Percentiles rank a stretch among this genome's conserved stretches.
Conservation (phyloP, 139 green algal genomes). For the Closterium sp. region DNA sequence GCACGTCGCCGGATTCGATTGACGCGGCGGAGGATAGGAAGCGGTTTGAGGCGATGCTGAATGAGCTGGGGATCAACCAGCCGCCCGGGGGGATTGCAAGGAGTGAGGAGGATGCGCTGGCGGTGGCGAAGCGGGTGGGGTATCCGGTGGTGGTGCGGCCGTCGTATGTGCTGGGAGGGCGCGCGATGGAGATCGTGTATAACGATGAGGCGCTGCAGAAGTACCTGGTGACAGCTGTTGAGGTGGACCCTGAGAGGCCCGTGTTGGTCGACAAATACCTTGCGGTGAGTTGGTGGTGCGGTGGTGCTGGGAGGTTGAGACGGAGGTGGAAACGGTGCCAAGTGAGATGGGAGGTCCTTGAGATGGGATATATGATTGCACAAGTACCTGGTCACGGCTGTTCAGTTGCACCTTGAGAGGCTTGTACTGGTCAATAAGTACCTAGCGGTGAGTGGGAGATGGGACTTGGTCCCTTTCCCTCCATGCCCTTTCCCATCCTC, state of each 20-base stretch:
- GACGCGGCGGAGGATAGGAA: conserved; percentile 96
- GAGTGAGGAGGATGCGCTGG: conserved; percentile 76
- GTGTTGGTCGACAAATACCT: conserved; percentile 98
- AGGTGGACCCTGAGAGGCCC: conserved; percentile 85
- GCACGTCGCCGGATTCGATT: conserved; percentile 90
- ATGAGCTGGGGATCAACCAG: conserved; percentile 85
- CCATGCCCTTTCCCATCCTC: too few relatives aligned
- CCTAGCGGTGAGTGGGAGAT: too few relatives aligned
- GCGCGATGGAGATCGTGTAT: conserved; percentile 98
- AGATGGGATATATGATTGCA: too few relatives aligned
- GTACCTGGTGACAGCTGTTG: conserved; percentile 54
- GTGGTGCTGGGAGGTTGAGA: too few relatives aligned
- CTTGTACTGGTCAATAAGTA: too few relatives aligned
- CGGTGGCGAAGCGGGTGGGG: conserved; percentile 75
- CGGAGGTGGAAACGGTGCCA: too few relatives aligned
- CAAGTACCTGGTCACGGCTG: too few relatives aligned
- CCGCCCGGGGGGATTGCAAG: conserved; percentile 60
- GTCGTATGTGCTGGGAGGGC: conserved; percentile 94
- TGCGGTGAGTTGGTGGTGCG: background rate
- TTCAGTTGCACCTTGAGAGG: too few relatives aligned
- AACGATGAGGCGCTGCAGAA: conserved; percentile 75
- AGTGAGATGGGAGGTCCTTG: too few relatives aligned
- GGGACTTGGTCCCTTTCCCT: too few relatives aligned
- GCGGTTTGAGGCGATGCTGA: conserved; percentile 72
- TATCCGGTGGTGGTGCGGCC: conserved; percentile 98